Percentiles rank a stretch among this genome's conserved stretches.
These are phyloP conservation scores for Pythium graminicola DNA, from an alignment of 352 stramenopile genomes.

Conservation along the genomic window DNA sequence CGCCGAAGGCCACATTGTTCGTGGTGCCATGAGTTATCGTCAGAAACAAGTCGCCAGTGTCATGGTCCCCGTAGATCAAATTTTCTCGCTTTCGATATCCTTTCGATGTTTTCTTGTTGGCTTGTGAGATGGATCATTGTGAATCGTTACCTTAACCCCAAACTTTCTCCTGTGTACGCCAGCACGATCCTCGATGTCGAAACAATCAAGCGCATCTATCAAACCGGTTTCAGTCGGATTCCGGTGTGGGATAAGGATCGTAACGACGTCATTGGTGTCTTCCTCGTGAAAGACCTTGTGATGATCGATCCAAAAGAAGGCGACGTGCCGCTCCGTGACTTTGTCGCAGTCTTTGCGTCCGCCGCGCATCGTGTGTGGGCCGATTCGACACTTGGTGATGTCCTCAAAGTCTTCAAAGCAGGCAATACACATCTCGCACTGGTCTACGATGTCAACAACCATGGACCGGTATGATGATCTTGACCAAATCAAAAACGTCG, in stretches of 20 bases:
- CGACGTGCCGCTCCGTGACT: conserved; percentile 50
- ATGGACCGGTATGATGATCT: conserved; percentile 58
- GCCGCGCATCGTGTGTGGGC: conserved; percentile 76
- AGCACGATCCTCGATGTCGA: conserved; percentile 47
- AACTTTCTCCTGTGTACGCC: conserved; percentile 14
- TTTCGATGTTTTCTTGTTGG: no score
- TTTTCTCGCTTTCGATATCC: conserved; percentile 91
- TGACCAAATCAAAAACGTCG: background rate
- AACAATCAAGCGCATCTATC: conserved; percentile 94
- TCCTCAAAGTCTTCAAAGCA: conserved; percentile 93
- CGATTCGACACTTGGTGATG: conserved; percentile 89
- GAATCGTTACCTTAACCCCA: no score
- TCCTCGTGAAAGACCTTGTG: conserved; percentile 99
- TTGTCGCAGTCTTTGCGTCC: conserved; percentile 63
- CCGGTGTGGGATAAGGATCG: conserved; percentile 78
- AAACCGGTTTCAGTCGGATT: conserved; percentile 94
- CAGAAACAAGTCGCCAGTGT: conserved; percentile 87
- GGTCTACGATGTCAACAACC: conserved; percentile 91
- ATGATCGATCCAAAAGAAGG: conserved; percentile 96
- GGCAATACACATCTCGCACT: conserved; percentile 92
- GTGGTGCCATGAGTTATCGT: conserved; percentile 93
- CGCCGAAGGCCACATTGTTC: conserved; percentile 92
- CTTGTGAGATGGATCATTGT: no score
- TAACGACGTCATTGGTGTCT: conserved; percentile 94
- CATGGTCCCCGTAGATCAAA: conserved; percentile 91